Percentiles rank a stretch among this genome's conserved stretches.
These are phyloP conservation scores for Rhizophagus clarus DNA, from an alignment of 192 early-diverging fungal species.

Conservation along the genomic window DNA sequence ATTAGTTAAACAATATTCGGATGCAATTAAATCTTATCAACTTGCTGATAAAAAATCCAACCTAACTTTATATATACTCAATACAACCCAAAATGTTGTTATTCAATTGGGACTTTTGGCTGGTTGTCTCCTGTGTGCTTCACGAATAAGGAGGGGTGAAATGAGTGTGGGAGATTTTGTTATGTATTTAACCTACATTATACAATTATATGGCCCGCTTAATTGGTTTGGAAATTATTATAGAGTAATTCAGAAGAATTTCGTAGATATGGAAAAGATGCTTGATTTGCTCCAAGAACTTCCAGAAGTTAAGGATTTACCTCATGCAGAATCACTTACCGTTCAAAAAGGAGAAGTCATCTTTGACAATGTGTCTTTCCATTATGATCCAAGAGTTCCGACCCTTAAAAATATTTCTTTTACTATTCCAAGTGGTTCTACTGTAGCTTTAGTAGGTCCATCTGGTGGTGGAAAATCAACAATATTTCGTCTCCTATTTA, in stretches of 20 bases:
- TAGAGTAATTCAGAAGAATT: slow-evolving; percentile 88
- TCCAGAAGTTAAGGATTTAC: slow-evolving; percentile 61
- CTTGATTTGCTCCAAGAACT: slow-evolving; percentile 52
- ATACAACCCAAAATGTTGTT: slow-evolving; percentile 78
- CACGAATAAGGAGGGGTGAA: slow-evolving; percentile 70
- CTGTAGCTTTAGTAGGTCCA: slow-evolving; percentile 90
- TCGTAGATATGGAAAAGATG: slow-evolving; percentile 60
- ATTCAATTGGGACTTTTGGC: slow-evolving; percentile 77
- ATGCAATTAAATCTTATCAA: slow-evolving; percentile 76
- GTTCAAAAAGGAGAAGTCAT: slow-evolving; percentile 73
- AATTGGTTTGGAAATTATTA: slow-evolving; percentile 98
- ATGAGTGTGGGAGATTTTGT: slow-evolving; percentile 95
- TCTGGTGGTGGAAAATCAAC: slow-evolving; percentile 91
- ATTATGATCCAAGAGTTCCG: slow-evolving; percentile 67
- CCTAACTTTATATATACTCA: slow-evolving; percentile 74
- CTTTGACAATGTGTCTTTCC: slow-evolving; percentile 90
- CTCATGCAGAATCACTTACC: slow-evolving; percentile 44
- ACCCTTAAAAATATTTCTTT: slow-evolving; percentile 70
- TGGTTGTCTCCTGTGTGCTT: slow-evolving; percentile 76
- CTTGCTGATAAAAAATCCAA: slow-evolving; percentile 74
- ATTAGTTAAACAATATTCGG: slow-evolving; percentile 67
- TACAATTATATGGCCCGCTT: slow-evolving; percentile 93
- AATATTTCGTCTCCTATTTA: slow-evolving; percentile 84
- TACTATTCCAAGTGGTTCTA: slow-evolving; percentile 80
- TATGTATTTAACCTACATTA: slow-evolving; percentile 93